Evolutionary conservation across 2,329 filamentous ascomycete species (phyloP), one percentile per base, ranked within the genome.

Genomic region (Capronia americana): DNA sequence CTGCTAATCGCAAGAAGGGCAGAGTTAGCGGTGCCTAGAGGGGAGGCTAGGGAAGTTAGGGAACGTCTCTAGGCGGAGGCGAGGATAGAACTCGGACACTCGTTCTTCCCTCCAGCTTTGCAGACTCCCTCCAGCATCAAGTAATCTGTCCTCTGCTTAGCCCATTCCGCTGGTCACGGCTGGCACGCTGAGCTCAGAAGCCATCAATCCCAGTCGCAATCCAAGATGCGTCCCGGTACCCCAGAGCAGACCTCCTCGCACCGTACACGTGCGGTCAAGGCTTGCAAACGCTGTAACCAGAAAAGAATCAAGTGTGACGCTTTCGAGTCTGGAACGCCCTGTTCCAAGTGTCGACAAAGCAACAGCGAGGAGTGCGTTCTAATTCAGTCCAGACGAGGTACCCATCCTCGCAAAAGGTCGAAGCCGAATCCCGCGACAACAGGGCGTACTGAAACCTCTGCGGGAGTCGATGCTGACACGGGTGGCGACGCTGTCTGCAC

Each of bases 261-360:
- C 46, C 44, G 58, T 14, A 61, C 58, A 53, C 58, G 58, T 61
- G 58, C 58, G n/a, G 28, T 61, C 30, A 61, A 61, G 53, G 58
- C 58, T 23, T 61, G 58, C 30, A 61, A 61, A 61, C 58, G 58
- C 28, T 61, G 58, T 26, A 54, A 61, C 34, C 58, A 61, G 58
- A 61, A 61, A 41, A 41, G 58, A 61, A 61, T 61, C 58, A 61
- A 54, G n/a, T 61, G 58, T 61, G 58, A 61, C 46, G 58, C 58
- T 28, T 61, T 61, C 28, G 58, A 61, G 7, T 41, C 46, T 28
- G 58, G 58, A 61, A 61, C 58, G 23, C 58, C 58, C 26, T 61
- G 58, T 30, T 53, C 46, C 30, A 61, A 61, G 20, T 61, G 58
- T 61, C 58, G 58, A 61, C 58, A 61, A 28, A 61, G 58, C 26